phyloP scores from a whole-genome alignment of 345 rosid genomes.

The Streptanthus diversifolius region DNA sequence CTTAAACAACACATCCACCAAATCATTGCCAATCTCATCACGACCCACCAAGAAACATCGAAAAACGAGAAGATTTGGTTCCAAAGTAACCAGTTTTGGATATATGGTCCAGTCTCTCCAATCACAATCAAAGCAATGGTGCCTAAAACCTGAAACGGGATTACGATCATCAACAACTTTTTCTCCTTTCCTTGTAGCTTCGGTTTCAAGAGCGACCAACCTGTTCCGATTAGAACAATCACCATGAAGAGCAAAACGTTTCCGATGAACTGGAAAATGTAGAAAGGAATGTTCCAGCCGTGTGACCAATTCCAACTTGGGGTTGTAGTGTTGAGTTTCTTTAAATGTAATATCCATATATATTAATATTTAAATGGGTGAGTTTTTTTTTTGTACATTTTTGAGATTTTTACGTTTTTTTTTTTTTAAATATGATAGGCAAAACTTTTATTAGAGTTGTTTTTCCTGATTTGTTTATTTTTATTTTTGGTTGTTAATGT shows the following conservation, averaged over 20 bases:
- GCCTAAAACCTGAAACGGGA: slow-evolving; percentile 40
- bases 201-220: slow-evolving; percentile 69
- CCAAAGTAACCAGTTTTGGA: slow-evolving; percentile 70
- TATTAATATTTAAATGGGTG: no score
- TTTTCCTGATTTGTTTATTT: no score
- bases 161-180: slow-evolving; percentile 76
- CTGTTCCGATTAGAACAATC: slow-evolving; percentile 75
- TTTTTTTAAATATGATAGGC: no score
- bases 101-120: slow-evolving; percentile 69
- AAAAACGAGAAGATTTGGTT: slow-evolving; percentile 64
- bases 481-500: no score
- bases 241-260: slow-evolving; percentile 75
- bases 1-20: slow-evolving; percentile 55
- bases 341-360: no score
- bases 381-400: no score
- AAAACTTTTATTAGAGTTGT: no score
- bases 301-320: no score
- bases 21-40: slow-evolving; percentile 66
- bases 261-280: slow-evolving; percentile 60
- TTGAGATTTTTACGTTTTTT: no score
- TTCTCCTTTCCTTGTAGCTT: slow-evolving; percentile 41
- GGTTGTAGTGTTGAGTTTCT: no score
- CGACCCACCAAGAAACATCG: slow-evolving; percentile 66
- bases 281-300: slow-evolving; percentile 75
- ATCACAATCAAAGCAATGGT: slow-evolving; percentile 62